Conservation (phyloP, 768 basidiomycete genomes). For the Tylopilus balloui region DNA sequence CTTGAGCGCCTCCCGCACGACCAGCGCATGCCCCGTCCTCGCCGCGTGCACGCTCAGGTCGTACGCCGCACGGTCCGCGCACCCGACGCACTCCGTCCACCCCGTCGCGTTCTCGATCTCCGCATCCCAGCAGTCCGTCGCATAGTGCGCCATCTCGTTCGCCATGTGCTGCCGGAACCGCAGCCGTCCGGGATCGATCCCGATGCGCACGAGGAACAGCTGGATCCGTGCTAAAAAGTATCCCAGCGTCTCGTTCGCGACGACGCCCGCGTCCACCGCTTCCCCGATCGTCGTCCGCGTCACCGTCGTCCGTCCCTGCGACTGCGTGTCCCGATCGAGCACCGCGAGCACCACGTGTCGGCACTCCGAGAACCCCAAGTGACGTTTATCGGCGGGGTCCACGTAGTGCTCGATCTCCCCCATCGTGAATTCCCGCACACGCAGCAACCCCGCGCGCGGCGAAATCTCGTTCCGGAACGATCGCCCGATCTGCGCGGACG, state of each 20-base stretch:
- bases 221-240: conserved; percentile 95
- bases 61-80: conserved; percentile 96
- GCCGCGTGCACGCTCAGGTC: conserved; percentile 87
- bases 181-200: conserved; percentile 76
- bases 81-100: conserved; percentile 99
- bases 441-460: conserved; percentile 90
- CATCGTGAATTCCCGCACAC: conserved; percentile 99
- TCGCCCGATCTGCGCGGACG: conserved; percentile 94
- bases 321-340: conserved; percentile 81
- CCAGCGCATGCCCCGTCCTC: conserved; percentile 77
- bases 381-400: conserved; percentile 88
- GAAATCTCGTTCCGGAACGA: conserved; percentile 98
- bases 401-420: conserved; percentile 99
- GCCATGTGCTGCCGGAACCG: conserved; percentile 98
- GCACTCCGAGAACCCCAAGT: conserved; percentile 78
- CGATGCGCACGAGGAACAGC: conserved; percentile 86
- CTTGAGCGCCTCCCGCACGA: conserved; percentile 82
- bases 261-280: conserved; percentile 78
- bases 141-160: conserved; percentile 99
- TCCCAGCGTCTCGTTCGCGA: conserved; percentile 96
- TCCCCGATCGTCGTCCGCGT: conserved; percentile 76
- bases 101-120: conserved; percentile 84
- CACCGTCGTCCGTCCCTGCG: conserved; percentile 62
- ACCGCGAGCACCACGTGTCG: conserved; percentile 70
- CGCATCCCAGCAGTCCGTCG: conserved; percentile 99